phyloP scores from a whole-genome alignment of 306 rosid species.

The Cercis canadensis region DNA sequence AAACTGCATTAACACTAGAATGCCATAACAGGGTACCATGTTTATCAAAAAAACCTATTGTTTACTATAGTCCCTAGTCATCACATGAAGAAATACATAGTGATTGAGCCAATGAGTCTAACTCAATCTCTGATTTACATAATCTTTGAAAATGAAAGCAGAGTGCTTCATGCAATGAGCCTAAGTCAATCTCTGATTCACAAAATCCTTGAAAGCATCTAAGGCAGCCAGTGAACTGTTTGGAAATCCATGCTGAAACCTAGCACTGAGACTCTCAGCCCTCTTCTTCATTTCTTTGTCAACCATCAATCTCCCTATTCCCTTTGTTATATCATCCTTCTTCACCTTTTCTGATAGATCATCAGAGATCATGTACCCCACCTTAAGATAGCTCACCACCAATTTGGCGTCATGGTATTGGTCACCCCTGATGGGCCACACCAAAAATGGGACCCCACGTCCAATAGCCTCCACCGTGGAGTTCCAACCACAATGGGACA shows the following conservation, averaged over 20 bases:
- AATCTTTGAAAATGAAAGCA: not conserved
- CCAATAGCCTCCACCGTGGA: conserved; percentile 69
- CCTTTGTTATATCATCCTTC: conserved; percentile 47
- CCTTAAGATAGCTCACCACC: conserved; percentile 51
- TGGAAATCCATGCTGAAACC: conserved; percentile 61
- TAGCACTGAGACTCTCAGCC: conserved; percentile 39
- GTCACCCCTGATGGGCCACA: conserved; percentile 76
- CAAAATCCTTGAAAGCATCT: conserved; percentile 48
- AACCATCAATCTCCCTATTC: conserved; percentile 55
- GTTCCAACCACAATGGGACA: conserved; percentile 82
- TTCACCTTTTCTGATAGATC: conserved; percentile 38
- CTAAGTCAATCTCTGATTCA: not conserved
- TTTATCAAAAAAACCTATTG: no score
- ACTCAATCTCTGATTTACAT: not conserved
- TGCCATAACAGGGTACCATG: no score
- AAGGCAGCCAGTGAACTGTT: conserved; percentile 50
- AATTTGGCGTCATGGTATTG: conserved; percentile 55
- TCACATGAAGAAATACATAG: not conserved
- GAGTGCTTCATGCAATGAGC: no score
- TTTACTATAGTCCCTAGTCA: no score
- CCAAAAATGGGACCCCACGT: conserved; percentile 66
- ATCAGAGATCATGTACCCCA: conserved; percentile 49
- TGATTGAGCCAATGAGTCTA: not conserved
- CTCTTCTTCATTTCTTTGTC: conserved; percentile 43
- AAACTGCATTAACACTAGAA: no score